Evolutionary conservation across 495 filamentous ascomycete species (phyloP).

Genomic region (Staphylotrichum longicolle): DNA sequence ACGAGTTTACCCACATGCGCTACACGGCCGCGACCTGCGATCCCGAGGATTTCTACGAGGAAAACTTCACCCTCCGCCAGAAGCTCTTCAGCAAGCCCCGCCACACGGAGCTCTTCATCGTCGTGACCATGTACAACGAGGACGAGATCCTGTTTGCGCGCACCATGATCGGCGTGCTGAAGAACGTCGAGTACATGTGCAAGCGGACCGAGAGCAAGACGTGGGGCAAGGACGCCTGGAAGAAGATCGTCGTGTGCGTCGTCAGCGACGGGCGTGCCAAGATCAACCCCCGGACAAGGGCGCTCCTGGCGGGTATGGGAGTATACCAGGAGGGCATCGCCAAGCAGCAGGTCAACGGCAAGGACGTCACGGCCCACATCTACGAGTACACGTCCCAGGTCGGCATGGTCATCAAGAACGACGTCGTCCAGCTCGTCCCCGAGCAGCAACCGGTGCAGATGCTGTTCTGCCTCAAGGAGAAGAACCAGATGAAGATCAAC

Average conservation of each 20-base stretch:
- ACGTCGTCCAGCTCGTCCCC: slow-evolving; percentile 76
- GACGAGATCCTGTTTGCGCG: slow-evolving; percentile 95
- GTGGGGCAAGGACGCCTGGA: slow-evolving; percentile 98
- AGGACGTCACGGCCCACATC: slow-evolving; percentile 97
- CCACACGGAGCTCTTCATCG: slow-evolving; percentile 96
- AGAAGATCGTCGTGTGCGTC: slow-evolving; percentile 98
- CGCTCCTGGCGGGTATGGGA: slow-evolving; percentile 88
- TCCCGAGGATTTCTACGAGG: slow-evolving; percentile 77
- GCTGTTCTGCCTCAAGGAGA: slow-evolving; percentile 98
- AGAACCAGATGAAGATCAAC: slow-evolving; percentile 99
- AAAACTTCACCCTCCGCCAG: slow-evolving; percentile 92
- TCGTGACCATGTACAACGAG: slow-evolving; percentile 99
- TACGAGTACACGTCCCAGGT: slow-evolving; percentile 99
- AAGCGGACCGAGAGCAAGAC: slow-evolving; percentile 86
- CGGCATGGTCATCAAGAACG: slow-evolving; percentile 81
- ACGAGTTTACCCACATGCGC: slow-evolving; percentile 99
- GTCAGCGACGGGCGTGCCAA: slow-evolving; percentile 98
- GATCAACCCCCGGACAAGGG: slow-evolving; percentile 89
- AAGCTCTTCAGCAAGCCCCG: slow-evolving; percentile 89
- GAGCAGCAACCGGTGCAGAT: slow-evolving; percentile 85
- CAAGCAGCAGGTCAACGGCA: slow-evolving; percentile 95
- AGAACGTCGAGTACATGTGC: slow-evolving; percentile 98
- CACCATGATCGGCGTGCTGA: slow-evolving; percentile 96
- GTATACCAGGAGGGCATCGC: slow-evolving; percentile 98
- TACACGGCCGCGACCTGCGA: slow-evolving; percentile 98